A percentile compares a stretch with the other conserved stretches of the same genome.
phyloP scores from a whole-genome alignment of 257 asterid species.

The Orobanche coerulescens region DNA sequence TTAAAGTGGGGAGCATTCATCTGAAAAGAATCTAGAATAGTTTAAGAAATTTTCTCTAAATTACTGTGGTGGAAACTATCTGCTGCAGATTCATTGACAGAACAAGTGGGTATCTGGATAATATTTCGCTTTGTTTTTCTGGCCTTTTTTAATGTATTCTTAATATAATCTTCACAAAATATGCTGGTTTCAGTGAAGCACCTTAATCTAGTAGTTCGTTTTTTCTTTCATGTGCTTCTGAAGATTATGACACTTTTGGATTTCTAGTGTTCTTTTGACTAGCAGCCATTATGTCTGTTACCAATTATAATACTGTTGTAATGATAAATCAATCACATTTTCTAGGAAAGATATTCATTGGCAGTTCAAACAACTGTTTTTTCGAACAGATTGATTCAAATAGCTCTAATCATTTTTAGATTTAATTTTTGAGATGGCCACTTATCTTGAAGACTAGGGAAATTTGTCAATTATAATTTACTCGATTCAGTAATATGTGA shows the following conservation, averaged over 20 bases:
- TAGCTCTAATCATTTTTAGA: slow-evolving; percentile 4
- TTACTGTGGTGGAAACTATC: background rate
- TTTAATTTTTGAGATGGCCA: background rate
- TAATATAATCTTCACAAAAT: slow-evolving; percentile 5
- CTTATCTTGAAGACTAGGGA: slow-evolving; percentile 8
- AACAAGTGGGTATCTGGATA: slow-evolving; percentile 3
- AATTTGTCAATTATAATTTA: slow-evolving; percentile 9
- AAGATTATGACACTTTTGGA: background rate
- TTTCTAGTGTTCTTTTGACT: slow-evolving; percentile 1
- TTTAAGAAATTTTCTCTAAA: background rate
- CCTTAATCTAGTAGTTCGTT: background rate
- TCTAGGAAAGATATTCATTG: background rate
- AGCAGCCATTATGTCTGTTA: slow-evolving; percentile 10
- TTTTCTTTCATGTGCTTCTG: background rate
- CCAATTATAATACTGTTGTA: slow-evolving; percentile 7
- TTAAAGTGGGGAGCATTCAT: slow-evolving; percentile 11
- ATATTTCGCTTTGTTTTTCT: background rate
- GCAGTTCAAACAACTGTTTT: background rate
- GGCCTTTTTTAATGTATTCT: background rate
- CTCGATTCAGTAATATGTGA: slow-evolving; percentile 1
- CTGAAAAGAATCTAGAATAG: slow-evolving; percentile 10
- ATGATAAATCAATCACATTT: slow-evolving; percentile 3
- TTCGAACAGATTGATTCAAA: background rate
- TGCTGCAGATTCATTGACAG: slow-evolving; percentile 9
- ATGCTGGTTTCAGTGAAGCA: slow-evolving; percentile 11